phyloP scores from a whole-genome alignment of 305 asterid species.

The Ajuga reptans region DNA sequence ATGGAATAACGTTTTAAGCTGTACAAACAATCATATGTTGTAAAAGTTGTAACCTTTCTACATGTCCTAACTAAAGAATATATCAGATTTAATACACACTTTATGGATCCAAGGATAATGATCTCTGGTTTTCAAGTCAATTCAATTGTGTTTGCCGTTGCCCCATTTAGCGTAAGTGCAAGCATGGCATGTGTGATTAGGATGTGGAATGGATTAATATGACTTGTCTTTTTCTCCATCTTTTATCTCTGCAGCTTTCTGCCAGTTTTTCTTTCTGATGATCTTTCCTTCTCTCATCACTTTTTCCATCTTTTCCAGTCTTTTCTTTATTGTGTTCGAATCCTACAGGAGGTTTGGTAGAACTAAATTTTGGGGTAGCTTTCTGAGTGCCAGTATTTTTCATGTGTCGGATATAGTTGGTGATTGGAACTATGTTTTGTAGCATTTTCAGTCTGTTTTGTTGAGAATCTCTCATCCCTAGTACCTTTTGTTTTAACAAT shows the following conservation, averaged over 20 bases:
- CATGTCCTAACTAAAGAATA: neutral
- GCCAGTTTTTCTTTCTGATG: neutral
- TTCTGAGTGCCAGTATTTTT: no score
- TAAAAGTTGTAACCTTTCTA: neutral
- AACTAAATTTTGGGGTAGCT: no score
- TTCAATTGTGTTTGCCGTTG: neutral
- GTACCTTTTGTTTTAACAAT: no score
- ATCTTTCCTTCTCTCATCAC: neutral
- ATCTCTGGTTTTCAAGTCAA: neutral
- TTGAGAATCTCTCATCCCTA: no score
- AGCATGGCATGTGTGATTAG: neutral
- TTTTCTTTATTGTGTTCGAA: constrained; percentile 1
- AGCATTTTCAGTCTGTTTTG: no score
- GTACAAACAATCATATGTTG: neutral
- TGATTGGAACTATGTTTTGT: no score
- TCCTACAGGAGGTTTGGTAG: no score
- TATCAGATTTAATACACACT: neutral
- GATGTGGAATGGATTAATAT: neutral
- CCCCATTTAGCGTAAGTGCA: neutral
- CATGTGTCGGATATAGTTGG: no score
- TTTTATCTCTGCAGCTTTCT: neutral
- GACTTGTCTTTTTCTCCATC: neutral
- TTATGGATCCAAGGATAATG: neutral
- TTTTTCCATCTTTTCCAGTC: neutral
- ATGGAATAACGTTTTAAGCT: neutral